Percentiles rank a stretch among this genome's conserved stretches.
Conservation (phyloP, 352 stramenopile genomes). For the Phytopythium oedochilum region DNA sequence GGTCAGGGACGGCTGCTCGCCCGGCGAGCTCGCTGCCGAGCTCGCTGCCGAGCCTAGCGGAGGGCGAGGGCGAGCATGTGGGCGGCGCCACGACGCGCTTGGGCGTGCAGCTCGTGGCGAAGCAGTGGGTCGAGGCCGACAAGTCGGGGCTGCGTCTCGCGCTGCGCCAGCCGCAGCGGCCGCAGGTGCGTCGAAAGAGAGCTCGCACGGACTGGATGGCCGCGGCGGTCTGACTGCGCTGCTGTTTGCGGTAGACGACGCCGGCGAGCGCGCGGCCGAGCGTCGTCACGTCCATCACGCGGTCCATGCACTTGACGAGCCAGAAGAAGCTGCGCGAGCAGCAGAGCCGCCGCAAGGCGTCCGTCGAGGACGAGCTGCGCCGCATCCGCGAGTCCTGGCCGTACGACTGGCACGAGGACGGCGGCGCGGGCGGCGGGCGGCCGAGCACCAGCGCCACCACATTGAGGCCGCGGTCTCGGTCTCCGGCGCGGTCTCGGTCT, state of each 20-base stretch:
- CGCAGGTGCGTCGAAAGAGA: not conserved
- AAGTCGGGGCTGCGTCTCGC: constrained; percentile 19
- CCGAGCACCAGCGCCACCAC: not conserved
- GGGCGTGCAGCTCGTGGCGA: constrained; percentile 39
- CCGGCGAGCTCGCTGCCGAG: too few species aligned
- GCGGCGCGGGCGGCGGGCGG: not conserved
- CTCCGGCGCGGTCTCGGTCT: constrained; percentile 2
- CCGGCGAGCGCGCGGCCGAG: constrained; percentile 13
- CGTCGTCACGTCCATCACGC: constrained; percentile 41
- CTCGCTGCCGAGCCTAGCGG: not conserved
- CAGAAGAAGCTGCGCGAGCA: constrained; percentile 20
- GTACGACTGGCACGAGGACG: constrained; percentile 40
- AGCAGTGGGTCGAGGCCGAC: constrained; percentile 53
- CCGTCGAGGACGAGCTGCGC: constrained; percentile 42
- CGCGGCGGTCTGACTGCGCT: not conserved
- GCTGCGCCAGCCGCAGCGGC: not conserved
- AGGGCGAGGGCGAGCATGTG: not conserved
- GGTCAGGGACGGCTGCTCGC: too few species aligned
- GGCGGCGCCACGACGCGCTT: constrained; percentile 12
- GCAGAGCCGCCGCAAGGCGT: not conserved
- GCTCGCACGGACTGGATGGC: not conserved
- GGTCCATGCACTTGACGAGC: constrained; percentile 38
- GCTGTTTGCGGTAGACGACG: constrained; percentile 18
- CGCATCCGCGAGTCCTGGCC: constrained; percentile 68
- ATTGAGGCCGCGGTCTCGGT: not conserved